Evolutionary conservation across 306 rosid genomes (phyloP), one percentile per base, ranked within the genome.

Genomic region (Quercus engelmannii): DNA sequence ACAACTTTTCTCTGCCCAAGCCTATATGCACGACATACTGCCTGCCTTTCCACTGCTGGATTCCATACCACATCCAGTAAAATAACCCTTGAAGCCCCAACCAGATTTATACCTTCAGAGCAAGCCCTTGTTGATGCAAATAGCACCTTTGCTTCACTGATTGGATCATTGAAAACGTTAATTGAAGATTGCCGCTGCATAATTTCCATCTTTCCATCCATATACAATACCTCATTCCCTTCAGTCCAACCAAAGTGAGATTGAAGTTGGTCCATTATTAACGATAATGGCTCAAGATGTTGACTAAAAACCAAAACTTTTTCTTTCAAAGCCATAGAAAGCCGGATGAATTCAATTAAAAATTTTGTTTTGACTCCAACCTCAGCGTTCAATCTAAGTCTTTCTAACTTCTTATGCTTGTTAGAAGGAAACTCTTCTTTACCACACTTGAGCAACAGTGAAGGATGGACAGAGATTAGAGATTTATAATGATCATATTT

Each of bases 31-130:
- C 97, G 90, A 3, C 86, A 83, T 28, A 90, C 81, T 0, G 94
- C 97, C 76, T 92, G 97, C 80, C 89, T 61, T 77, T 90, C 94
- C 19, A 90, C 90, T 0, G 93, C 84, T 7, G 94, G 97, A 72
- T 90, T 92, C 94, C 94, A 92, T 8, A 86, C 81, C 10, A 87
- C 83, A 43, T 92, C 97, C 2, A 92, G 90, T 49, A 92, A 64
- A 80, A 90, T 89, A 25, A 92, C 97, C 77, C 97, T 87, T 26
- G 94, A 92, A 54, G 97, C 97, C 15, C 97, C 94, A 26, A 87
- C 82, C 17, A 92, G 82, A 79, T 74, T 84, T 43, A 92, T 92
- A 8, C 97, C 97, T 87, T 90, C 94, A 21, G 68, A 82, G 51
- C 91, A 87, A 15, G 92, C 89, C 86, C 5, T 88, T 3, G 78